A percentile compares a stretch with the other conserved stretches of the same genome.
These are phyloP conservation scores for Pythium aphanidermatum DNA, from an alignment of 352 stramenopile species.

Conservation along the genomic window DNA sequence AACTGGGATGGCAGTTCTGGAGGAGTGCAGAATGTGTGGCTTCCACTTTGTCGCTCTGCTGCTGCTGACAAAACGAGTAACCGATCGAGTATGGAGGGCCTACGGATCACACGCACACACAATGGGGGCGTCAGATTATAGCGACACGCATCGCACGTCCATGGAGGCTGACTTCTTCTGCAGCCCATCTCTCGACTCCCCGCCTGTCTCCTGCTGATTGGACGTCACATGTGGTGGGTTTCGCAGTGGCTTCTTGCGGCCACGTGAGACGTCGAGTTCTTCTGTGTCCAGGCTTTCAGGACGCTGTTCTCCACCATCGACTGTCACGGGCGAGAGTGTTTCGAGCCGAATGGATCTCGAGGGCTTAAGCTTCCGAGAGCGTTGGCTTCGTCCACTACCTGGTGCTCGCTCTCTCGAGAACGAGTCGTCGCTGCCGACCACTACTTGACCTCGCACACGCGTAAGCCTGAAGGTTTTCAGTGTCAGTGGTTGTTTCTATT, in stretches of 20 bases:
- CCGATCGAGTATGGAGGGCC: conserved; percentile 22
- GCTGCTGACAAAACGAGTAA: conserved; percentile 14
- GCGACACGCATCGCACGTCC: too few species aligned
- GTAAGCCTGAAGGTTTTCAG: too few species aligned
- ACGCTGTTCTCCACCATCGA: neutral
- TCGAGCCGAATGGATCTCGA: conserved; percentile 16
- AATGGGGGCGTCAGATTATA: neutral
- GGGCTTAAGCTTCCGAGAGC: too few species aligned
- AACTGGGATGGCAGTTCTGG: conserved; percentile 57
- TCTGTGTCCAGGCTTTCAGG: neutral
- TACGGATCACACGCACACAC: neutral
- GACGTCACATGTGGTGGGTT: neutral
- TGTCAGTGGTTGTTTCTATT: neutral
- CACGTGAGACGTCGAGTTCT: too few species aligned
- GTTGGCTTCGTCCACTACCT: conserved; percentile 10
- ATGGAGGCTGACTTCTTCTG: conserved; percentile 5
- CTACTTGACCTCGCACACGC: too few species aligned
- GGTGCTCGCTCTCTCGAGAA: neutral
- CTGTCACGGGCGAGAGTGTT: conserved; percentile 9
- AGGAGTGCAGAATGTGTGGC: conserved; percentile 16
- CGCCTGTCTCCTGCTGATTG: conserved; percentile 4
- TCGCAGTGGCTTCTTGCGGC: neutral
- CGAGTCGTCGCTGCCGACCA: neutral
- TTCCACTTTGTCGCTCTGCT: conserved; percentile 11
- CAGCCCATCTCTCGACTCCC: neutral